Percentiles rank a stretch among this genome's conserved stretches.
Conservation (phyloP, 495 filamentous ascomycete genomes). For the Penicillium mononematosum region DNA sequence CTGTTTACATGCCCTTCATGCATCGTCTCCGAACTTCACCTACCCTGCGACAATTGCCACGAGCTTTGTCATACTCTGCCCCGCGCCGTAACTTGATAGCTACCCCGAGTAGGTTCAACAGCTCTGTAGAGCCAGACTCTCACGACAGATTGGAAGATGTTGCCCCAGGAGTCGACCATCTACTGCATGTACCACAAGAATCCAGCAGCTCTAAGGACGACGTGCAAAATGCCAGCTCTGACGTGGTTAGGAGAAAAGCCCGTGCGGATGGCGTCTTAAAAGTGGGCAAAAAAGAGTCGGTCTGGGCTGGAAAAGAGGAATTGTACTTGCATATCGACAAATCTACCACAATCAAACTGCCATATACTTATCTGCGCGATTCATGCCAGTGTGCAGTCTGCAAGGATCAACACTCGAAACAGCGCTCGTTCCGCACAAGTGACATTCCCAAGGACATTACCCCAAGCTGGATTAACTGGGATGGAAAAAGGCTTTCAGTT, state of each 20-base stretch:
- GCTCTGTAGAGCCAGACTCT: neutral
- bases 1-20: constrained; percentile 8
- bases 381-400: constrained; percentile 69
- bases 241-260: neutral
- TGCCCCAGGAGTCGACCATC: neutral
- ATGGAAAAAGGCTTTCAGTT: constrained; percentile 51
- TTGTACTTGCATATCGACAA: constrained; percentile 8
- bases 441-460: constrained; percentile 62
- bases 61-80: constrained; percentile 2
- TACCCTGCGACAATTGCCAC: constrained; percentile 11
- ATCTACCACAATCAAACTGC: neutral
- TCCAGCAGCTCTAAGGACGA: neutral
- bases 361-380: constrained; percentile 69
- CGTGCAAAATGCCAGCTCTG: neutral
- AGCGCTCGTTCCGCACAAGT: constrained; percentile 74
- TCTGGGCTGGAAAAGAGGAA: constrained; percentile 4
- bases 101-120: constrained; percentile 6
- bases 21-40: constrained; percentile 7
- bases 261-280: neutral
- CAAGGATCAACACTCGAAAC: constrained; percentile 73
- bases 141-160: neutral
- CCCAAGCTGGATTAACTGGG: constrained; percentile 32
- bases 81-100: constrained; percentile 13
- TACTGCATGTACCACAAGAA: neutral
- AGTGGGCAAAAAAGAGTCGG: neutral